Evolutionary conservation across 768 basidiomycete species (phyloP), one percentile per base, ranked within the genome.

Genomic region (Xerocomellus chrysenteron): DNA sequence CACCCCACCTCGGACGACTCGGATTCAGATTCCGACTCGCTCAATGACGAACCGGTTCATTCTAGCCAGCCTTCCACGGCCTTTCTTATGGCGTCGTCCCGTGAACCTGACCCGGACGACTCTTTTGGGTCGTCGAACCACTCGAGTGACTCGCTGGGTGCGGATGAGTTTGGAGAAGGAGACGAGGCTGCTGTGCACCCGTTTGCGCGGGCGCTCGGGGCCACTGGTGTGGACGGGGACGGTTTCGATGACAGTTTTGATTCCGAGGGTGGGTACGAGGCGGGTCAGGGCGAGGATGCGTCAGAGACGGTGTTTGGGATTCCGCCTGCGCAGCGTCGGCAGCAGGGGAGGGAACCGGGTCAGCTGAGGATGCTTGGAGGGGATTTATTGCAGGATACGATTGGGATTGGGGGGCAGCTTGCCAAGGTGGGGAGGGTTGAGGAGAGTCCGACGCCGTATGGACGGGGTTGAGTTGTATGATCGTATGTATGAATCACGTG

Each of bases 231-330:
- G 13, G 76, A 77, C 16, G 79, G 68, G 3, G 76, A 78, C 21
- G 76, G 68, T 4, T 80, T 84, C 21, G 81, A 81, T n/a, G 83
- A 82, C 40, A 78, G 75, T 17, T 78, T 76, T 47, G 81, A 80
- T 50, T 80, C 81, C 39, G 79, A 76, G 56, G 71, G 70, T 54
- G 73, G 67, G 48, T 74, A 74, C 37, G 64, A 59, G 13, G 60
- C 19, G 7, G 49, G 44, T 33, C 47, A 50, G 36, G 59, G 28
- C 5, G 65, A 55, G 26, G 73, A 67, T n/a, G 13, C 3, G 19
- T 52, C 28, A 0, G 86, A 90, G 69, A 89, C 89, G 13, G 71
- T 90, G 52, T 90, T 91, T 71, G 89, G 89, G 16, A 81, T 83
- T 12, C 79, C 80, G 10, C 84, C 84, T 40, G 80, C 76, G 36